Evolutionary conservation across 1,284 basidiomycete genomes (phyloP).

Genomic region (Moesziomyces sp.): DNA sequence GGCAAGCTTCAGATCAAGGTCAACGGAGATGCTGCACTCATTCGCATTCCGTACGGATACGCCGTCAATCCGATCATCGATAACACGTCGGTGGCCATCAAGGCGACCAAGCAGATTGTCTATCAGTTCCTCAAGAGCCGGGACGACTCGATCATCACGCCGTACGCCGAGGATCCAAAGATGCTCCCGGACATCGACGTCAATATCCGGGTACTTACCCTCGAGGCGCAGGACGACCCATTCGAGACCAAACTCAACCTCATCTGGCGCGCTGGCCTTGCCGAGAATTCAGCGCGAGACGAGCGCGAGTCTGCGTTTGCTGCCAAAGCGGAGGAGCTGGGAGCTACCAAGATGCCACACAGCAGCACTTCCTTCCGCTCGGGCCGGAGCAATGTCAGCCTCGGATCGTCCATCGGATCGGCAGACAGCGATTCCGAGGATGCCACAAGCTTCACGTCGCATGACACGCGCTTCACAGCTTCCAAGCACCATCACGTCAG

Average conservation of each 20-base stretch:
- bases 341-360: slow-evolving; percentile 65
- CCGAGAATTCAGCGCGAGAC: slow-evolving; percentile 79
- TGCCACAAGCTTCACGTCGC: slow-evolving; percentile 17
- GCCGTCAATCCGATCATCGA: slow-evolving; percentile 73
- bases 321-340: slow-evolving; percentile 74
- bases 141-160: slow-evolving; percentile 57
- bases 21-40: slow-evolving; percentile 75
- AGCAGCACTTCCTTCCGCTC: slow-evolving; percentile 60
- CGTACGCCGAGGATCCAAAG: slow-evolving; percentile 63
- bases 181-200: slow-evolving; percentile 73
- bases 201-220: slow-evolving; percentile 73
- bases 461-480: slow-evolving; percentile 7
- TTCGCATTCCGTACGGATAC: slow-evolving; percentile 84
- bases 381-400: slow-evolving; percentile 6
- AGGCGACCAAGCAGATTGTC: slow-evolving; percentile 69
- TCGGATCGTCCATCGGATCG: slow-evolving; percentile 9
- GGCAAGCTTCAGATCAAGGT: slow-evolving; percentile 67
- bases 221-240: slow-evolving; percentile 89
- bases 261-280: slow-evolving; percentile 80
- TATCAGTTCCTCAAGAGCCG: slow-evolving; percentile 68
- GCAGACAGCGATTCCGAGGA: slow-evolving; percentile 2
- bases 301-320: slow-evolving; percentile 84
- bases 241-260: slow-evolving; percentile 84
- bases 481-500: slow-evolving; percentile 17
- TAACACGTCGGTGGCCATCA: slow-evolving; percentile 68